Conservation (phyloP, 805 yeast genomes). For the Pichia pseudocactophila region DNA sequence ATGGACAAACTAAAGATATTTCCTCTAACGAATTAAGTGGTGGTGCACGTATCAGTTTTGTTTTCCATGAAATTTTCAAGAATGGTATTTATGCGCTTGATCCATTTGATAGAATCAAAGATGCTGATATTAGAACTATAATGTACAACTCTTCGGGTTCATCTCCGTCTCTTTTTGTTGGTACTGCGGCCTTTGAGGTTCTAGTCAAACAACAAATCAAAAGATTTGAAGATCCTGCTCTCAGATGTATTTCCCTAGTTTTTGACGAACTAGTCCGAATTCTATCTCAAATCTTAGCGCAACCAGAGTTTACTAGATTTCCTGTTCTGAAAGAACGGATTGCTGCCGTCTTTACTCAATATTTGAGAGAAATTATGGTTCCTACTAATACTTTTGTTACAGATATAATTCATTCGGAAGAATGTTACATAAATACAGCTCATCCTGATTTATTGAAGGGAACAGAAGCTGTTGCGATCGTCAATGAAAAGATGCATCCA, state of each 20-base stretch:
- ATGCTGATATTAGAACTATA: conserved; percentile 91
- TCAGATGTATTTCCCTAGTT: conserved; percentile 80
- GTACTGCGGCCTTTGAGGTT: conserved; percentile 95
- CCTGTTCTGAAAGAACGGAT: conserved; percentile 87
- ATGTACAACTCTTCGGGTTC: conserved; percentile 96
- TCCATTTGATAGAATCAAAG: conserved; percentile 94
- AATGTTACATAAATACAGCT: conserved; percentile 92
- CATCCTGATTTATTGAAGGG: conserved; percentile 96
- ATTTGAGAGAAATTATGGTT: conserved; percentile 62
- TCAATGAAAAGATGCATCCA: conserved; percentile 78
- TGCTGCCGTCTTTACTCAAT: conserved; percentile 69
- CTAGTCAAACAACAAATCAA: conserved; percentile 88
- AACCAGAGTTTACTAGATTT: conserved; percentile 78
- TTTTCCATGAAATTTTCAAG: conserved; percentile 90
- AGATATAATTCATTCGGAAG: conserved; percentile 80
- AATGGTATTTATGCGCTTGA: conserved; percentile 88
- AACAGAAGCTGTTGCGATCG: conserved; percentile 88
- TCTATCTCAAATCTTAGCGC: conserved; percentile 71
- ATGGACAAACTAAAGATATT: conserved; percentile 87
- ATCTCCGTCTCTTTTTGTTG: conserved; percentile 91
- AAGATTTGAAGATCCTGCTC: conserved; percentile 88
- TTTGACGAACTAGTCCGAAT: conserved; percentile 94
- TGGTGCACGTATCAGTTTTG: conserved; percentile 96
- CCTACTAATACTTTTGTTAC: conserved; percentile 83
- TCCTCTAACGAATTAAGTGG: conserved; percentile 88